Conservation (phyloP, 192 early-diverging fungal species). For the Coemansia guatemalensis region DNA sequence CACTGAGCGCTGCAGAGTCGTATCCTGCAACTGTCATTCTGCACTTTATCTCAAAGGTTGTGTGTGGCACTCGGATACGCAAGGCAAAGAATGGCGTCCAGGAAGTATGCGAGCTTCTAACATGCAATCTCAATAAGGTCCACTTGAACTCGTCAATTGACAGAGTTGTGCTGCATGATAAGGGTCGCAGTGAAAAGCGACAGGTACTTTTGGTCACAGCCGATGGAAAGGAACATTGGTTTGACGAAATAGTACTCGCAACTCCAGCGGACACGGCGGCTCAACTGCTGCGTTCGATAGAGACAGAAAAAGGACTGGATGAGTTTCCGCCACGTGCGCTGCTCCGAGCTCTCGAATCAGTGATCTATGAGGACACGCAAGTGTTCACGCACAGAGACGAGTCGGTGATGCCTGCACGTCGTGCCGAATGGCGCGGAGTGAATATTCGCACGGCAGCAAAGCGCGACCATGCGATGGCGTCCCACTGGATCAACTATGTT, state of each 20-base stretch:
- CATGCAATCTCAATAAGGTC: neutral
- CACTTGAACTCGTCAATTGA: slow-evolving; percentile 18
- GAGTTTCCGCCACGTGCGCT: slow-evolving; percentile 21
- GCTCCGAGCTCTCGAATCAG: slow-evolving; percentile 30
- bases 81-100: slow-evolving; percentile 42
- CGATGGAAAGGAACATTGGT: slow-evolving; percentile 12
- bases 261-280: slow-evolving; percentile 40
- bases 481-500: slow-evolving; percentile 56
- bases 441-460: slow-evolving; percentile 36
- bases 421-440: slow-evolving; percentile 47
- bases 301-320: neutral
- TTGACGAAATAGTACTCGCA: slow-evolving; percentile 43
- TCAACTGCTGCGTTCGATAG: slow-evolving; percentile 3
- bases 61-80: slow-evolving; percentile 32
- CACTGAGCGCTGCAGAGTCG: slow-evolving; percentile 22
- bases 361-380: slow-evolving; percentile 43
- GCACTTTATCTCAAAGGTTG: slow-evolving; percentile 33
- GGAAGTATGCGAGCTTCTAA: slow-evolving; percentile 34
- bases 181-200: neutral
- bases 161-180: slow-evolving; percentile 3
- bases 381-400: slow-evolving; percentile 49
- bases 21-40: slow-evolving; percentile 47
- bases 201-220: slow-evolving; percentile 5
- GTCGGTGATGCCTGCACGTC: slow-evolving; percentile 39
- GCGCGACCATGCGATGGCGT: slow-evolving; percentile 19